Evolutionary conservation across 2,329 filamentous ascomycete species (phyloP), one percentile per base, ranked within the genome.

Genomic region (Exserohilum turcica): DNA sequence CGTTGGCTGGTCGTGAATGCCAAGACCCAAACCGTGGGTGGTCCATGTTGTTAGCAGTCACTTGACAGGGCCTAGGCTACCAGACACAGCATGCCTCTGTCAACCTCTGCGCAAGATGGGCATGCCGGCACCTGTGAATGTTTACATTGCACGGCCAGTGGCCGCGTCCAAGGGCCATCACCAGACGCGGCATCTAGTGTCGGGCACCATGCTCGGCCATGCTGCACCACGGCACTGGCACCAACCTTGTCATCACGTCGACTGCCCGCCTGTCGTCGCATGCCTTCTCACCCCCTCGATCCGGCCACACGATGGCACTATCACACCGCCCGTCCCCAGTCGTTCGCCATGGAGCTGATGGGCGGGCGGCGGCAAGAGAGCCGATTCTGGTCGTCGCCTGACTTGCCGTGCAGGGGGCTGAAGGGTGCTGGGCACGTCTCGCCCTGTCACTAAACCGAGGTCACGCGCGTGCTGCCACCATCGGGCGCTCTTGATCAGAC

Each of bases 381-480:
- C 58, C 59, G 62, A 54, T 47, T 46, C 28, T 32, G 38, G 37
- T 37, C 31, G 59, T 63, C 64, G 61, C 47, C 61, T 67, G 64
- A 67, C 60, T 45, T 51, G 40, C 37, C 43, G 45, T 51, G 46
- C 54, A 52, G 43, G 46, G 29, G 39, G 53, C 43, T 45, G 33
- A 47, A 48, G 18, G 21, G 39, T 40, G 52, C 28, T 45, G 48
- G 21, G 37, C 40, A 45, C 24, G 47, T 12, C 24, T n/a, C 13
- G 24, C 32, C 31, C 28, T 32, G 29, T 29, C 42, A 24, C 52
- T 49, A 48, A 49, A 45, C 59, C 61, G 59, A 68, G 66, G 63
- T 69, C 66, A 67, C 63, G 63, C 65, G 64, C 44, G 32, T 61
- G 56, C 52, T 59, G 57, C 55, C 60, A 29, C 45, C 32, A 40